Base-by-base conservation (phyloP, 148 eudicot species). In the Nepenthes mirabilis region DNA sequence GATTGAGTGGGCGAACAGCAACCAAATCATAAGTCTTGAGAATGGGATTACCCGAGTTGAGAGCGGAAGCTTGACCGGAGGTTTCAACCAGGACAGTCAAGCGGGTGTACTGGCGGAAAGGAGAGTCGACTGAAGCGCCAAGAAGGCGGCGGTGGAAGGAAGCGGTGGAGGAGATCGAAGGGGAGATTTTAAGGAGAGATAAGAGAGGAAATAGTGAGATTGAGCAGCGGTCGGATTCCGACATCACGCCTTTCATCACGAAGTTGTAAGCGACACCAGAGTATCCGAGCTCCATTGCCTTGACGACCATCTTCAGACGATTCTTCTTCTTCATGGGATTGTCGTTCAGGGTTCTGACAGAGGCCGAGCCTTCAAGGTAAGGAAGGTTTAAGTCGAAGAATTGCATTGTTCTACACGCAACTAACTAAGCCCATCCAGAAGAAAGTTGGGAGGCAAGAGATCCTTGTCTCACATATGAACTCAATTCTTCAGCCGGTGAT, bases 311-410 rank as follows among this genome's bases (percentile, higher is more conserved):
- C 55, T 82, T 80, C 0, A 91, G 61, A 8, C 96, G 94, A 10
- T 36, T 54, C 40, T 79, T 56, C 65, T 79, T 81, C 37, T 67
- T 68, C 10, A 75, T 43, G 14, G 83, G 43, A 51, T 67, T 74
- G 60, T 79, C 75, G 36, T 60, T 3, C 58, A 61, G 6, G 49
- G 71, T 32, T 13, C 71, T 78, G 32, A 75, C 80, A 33, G 43
- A 33, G 33, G 66, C 6, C 14, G 66, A 54, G 32, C 80, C 76
- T 72, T 91, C 94, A 7, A 60, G 34, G 70, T 85, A 88, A 23
- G 94, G 88, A 5, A 91, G 83, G 80, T 88, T 88, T 5, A 91
- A 69, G 72, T 91, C 97, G 74, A 88, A 91, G 78, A 65, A 85
- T 33, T 71, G 80, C 97, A 91, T 88, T 50, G 9, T 50, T 50